Evolutionary conservation across 2,329 filamentous ascomycete genomes (phyloP), one percentile per base, ranked within the genome.

Genomic region (Talaromyces sp.): DNA sequence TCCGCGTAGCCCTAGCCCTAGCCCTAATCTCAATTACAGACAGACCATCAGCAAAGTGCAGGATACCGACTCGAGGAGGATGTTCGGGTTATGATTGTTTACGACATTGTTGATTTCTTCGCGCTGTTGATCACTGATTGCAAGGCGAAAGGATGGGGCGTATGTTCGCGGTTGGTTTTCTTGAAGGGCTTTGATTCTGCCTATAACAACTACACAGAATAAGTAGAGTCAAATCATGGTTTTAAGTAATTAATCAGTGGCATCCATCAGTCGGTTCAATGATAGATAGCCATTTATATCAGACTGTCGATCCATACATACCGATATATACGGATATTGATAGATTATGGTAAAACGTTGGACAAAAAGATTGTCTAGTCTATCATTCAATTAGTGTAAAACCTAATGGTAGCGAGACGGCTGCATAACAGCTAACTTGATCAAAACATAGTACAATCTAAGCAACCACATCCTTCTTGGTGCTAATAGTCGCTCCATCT

Each of bases 401-500:
- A 29, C 29, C 47, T 51, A 29, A 29, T 29, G 13, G 25, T 27
- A 51, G 5, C 47, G 13, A 51, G 47, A 15, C 47, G 7, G 7
- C 49, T n/a, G 25, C 7, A 10, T 22, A 19, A 43, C 5, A 29
- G 49, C 49, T n/a, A 2, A 29, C 13, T 22, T 27, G 11, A 5
- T 31, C 15, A 51, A 34, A 27, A 31, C 5, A 43, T 0, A 19
- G 34, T 29, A 8, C 25, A 59, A 22, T n/a, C 34, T 47, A 60
- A 49, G 58, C 40, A 65, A 60, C 43, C 17, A 31, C 58, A 22
- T 60, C 58, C 13, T 60, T 13, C 27, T 60, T 60, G 17, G 58
- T 34, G 70, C 70, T 36, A 65, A 71, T 47, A 64, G 69, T 34
- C 67, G 67, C 6, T 61, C 63, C 27, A 67, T 71, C 31, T 40